Evolutionary conservation across 352 stramenopile species (phyloP), one percentile per base, ranked within the genome.

Genomic region (Pythium aristosporum): DNA sequence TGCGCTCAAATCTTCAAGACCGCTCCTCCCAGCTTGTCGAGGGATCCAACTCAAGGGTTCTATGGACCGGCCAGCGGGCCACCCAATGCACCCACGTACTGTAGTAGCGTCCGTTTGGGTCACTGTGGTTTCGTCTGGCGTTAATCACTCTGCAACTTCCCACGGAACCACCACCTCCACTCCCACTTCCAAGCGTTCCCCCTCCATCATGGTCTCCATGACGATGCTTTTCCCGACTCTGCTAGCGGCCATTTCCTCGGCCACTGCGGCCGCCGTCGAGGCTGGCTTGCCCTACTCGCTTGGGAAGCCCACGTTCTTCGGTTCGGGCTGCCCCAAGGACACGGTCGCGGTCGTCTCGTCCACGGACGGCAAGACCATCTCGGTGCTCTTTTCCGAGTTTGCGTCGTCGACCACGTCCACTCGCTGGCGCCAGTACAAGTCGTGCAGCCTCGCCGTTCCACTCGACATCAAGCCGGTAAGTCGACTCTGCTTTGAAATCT

Each of bases 381-480:
- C 72, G 16, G 57, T 79, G 12, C 57, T 79, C 15, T 76, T 76
- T 48, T 79, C 68, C 7, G 43, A 56, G 20, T 78, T 68, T 57
- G 41, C 5, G 16, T 74, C 71, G 6, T 57, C 52, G 21, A 83
- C 75, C 12, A 52, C 72, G 32, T 44, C 56, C 5, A n/a, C 61
- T 11, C 49, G 71, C n/a, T 67, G 57, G 28, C 71, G 68, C 64
- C 77, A 66, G 15, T 63, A 61, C 58, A 65, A 65, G 51, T 76
- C 79, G 69, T 85, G 57, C 36, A 65, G 76, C 65, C 52, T 81
- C 48, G 72, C 72, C 16, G 65, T 81, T 12, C 74, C 74, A 12
- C 71, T 81, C 16, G 71, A 78, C 49, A 63, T 81, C 13, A 67
- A 78, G 61, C 54, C 49, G 49, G 49, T 56, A 20, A 18, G 49